phyloP scores from a whole-genome alignment of 1,139 yeast species.

The Casaregolazyma lundiana region DNA sequence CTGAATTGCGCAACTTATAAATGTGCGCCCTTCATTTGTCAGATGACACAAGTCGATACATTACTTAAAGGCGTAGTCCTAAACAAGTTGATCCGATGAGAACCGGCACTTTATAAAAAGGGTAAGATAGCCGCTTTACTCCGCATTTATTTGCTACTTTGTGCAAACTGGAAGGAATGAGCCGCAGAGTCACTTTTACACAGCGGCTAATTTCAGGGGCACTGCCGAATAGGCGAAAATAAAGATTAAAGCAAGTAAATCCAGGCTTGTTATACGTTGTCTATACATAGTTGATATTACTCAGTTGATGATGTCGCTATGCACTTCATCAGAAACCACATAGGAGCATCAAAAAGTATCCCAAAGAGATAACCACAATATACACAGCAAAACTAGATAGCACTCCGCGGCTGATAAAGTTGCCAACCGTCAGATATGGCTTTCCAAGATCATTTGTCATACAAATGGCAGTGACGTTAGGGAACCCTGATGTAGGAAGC shows the following conservation, averaged over 20 bases:
- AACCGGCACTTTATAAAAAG: not conserved
- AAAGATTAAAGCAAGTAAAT: too few species aligned
- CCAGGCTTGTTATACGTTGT: too few species aligned
- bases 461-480: constrained; percentile 92
- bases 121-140: not conserved
- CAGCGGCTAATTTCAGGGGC: too few species aligned
- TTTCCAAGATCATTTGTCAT: constrained; percentile 87
- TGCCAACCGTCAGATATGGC: constrained; percentile 75
- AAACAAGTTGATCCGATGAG: not conserved
- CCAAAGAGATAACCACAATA: constrained; percentile 65
- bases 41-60: not conserved
- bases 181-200: too few species aligned
- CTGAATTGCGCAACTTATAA: not conserved
- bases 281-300: not conserved
- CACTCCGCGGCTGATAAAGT: constrained; percentile 81
- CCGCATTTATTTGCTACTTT: not conserved
- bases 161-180: too few species aligned
- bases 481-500: constrained; percentile 93
- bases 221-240: too few species aligned
- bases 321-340: constrained; percentile 35
- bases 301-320: not conserved
- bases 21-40: too few species aligned
- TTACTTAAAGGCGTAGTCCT: constrained; percentile 1
- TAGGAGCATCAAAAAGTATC: constrained; percentile 65
- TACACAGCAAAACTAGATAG: constrained; percentile 78